These are phyloP conservation scores for Ophiocordyceps camponoti-rufipedis DNA, from an alignment of 2,329 filamentous ascomycete genomes.

Conservation along the genomic window DNA sequence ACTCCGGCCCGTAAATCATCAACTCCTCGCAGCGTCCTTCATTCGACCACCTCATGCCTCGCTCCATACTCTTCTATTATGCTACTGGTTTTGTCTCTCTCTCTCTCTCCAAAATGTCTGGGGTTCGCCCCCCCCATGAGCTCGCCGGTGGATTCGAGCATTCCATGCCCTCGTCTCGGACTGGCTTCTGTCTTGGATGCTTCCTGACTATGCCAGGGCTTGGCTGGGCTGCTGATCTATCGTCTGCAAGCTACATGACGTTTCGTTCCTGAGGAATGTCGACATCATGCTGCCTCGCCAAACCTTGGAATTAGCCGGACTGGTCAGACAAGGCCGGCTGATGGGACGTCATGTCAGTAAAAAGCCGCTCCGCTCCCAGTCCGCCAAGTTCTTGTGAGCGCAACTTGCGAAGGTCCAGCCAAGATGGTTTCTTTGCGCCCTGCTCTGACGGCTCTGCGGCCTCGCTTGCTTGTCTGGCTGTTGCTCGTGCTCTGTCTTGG, in stretches of 20 bases:
- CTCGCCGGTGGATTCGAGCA: not conserved
- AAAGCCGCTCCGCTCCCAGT: not conserved
- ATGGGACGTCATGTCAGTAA: not conserved
- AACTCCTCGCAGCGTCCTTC: too few species aligned
- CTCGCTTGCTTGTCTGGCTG: not conserved
- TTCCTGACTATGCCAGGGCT: not conserved
- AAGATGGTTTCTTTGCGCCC: not conserved
- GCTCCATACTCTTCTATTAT: too few species aligned
- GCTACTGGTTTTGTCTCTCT: too few species aligned
- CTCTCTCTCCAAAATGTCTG: too few species aligned
- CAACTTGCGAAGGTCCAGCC: not conserved
- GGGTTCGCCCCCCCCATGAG: too few species aligned
- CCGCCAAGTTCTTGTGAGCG: not conserved
- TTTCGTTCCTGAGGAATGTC: not conserved
- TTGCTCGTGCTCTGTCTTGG: constrained; percentile 3
- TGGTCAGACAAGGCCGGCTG: not conserved
- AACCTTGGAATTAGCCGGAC: not conserved
- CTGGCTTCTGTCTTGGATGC: not conserved
- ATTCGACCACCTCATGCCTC: too few species aligned
- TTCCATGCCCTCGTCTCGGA: not conserved
- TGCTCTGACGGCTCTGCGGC: not conserved
- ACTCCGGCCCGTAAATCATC: too few species aligned
- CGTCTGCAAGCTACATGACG: not conserved
- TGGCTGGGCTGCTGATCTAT: not conserved
- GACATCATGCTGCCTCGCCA: not conserved